Percentiles rank a stretch among this genome's conserved stretches.
Evolutionary conservation across 495 filamentous ascomycete genomes (phyloP).

Genomic region (Lasiosphaeria ovina): DNA sequence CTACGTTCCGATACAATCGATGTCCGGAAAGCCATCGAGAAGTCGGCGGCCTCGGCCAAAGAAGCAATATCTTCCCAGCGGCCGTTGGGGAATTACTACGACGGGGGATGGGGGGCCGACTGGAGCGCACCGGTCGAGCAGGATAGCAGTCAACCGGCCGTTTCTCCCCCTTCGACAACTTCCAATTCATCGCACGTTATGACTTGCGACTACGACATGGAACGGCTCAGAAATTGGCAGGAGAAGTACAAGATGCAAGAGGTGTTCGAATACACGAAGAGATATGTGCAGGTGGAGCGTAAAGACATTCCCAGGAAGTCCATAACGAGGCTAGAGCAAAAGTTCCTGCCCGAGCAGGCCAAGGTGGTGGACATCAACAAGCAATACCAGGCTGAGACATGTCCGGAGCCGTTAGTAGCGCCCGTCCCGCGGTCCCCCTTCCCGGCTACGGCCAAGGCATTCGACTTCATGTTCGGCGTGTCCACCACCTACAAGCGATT

Average conservation of each 20-base stretch:
- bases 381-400: slow-evolving; percentile 38
- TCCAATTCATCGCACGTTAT: slow-evolving; percentile 27
- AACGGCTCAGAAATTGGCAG: slow-evolving; percentile 39
- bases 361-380: slow-evolving; percentile 45
- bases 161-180: slow-evolving; percentile 11
- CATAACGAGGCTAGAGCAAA: slow-evolving; percentile 44
- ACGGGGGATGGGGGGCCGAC: slow-evolving; percentile 8
- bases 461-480: slow-evolving; percentile 58
- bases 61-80: slow-evolving; percentile 33
- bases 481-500: slow-evolving; percentile 58
- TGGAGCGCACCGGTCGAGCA: slow-evolving; percentile 5
- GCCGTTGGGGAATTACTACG: slow-evolving; percentile 21
- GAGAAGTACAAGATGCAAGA: slow-evolving; percentile 45
- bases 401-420: slow-evolving; percentile 46
- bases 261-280: slow-evolving; percentile 50
- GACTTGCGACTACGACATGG: slow-evolving; percentile 48
- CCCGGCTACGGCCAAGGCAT: slow-evolving; percentile 44
- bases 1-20: slow-evolving; percentile 40
- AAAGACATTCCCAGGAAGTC: slow-evolving; percentile 44
- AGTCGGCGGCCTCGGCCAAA: slow-evolving; percentile 36
- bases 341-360: slow-evolving; percentile 43
- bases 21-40: slow-evolving; percentile 36
- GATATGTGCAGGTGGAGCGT: slow-evolving; percentile 47
- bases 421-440: slow-evolving; percentile 46
- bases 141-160: slow-evolving; percentile 12